Evolutionary conservation across 495 filamentous ascomycete species (phyloP).

Genomic region (Penicillium alfredii): DNA sequence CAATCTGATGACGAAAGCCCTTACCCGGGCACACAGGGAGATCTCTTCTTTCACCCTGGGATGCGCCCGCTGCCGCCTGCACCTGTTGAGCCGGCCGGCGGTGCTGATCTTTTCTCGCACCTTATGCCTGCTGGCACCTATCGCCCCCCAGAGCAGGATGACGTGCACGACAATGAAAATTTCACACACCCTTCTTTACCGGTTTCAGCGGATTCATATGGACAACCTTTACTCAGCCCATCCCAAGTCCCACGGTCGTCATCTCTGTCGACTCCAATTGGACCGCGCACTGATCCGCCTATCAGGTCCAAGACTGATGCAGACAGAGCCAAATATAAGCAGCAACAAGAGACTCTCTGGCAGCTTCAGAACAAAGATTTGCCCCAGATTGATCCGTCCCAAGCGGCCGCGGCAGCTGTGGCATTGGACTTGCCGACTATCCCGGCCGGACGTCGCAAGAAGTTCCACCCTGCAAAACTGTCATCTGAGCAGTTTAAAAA

Average conservation of each 20-base stretch:
- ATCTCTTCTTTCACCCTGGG: conserved; percentile 91
- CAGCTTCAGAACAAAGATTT: conserved; percentile 43
- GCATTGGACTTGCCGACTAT: conserved; percentile 66
- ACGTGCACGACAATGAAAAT: conserved; percentile 30
- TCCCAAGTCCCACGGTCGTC: conserved; percentile 75
- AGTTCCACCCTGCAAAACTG: conserved; percentile 83
- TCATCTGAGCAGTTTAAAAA: conserved; percentile 76
- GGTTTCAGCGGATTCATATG: conserved; percentile 42
- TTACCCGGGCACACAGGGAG: conserved; percentile 63
- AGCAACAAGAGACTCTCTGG: conserved; percentile 50
- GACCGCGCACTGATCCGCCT: conserved; percentile 72
- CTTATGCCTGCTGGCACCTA: conserved; percentile 55
- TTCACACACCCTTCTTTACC: conserved; percentile 40
- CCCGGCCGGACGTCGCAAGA: conserved; percentile 63
- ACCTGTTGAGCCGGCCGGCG: conserved; percentile 50
- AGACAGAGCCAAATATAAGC: conserved; percentile 55
- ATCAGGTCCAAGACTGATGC: conserved; percentile 94
- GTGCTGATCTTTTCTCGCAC: conserved; percentile 38
- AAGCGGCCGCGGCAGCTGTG: conserved; percentile 44
- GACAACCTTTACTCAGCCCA: conserved; percentile 38
- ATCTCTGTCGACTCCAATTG: conserved; percentile 72
- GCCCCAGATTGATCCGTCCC: conserved; percentile 33
- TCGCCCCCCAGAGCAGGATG: conserved; percentile 34
- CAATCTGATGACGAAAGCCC: conserved; percentile 49
- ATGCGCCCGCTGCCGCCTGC: conserved; percentile 79